Conservation (phyloP, 1,139 yeast species). For the Magnusiomyces sp. region DNA sequence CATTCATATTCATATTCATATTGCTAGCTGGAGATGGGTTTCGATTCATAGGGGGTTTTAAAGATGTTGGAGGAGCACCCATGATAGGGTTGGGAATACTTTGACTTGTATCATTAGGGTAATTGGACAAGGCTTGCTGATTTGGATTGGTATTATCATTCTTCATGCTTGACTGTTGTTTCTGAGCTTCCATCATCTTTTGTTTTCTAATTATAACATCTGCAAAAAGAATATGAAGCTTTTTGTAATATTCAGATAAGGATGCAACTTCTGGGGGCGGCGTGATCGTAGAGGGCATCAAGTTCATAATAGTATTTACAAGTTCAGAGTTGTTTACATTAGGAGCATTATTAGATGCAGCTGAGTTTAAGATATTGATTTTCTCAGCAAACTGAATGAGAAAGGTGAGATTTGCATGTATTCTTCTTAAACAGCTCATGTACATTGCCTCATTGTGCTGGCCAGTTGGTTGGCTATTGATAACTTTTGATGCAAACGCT, state of each 20-base stretch:
- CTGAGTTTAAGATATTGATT: not conserved
- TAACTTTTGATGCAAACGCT: not conserved
- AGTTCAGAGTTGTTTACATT: not conserved
- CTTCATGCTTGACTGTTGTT: too few species aligned
- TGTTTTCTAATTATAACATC: too few species aligned
- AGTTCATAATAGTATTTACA: slow-evolving; percentile 5
- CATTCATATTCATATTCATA: too few species aligned
- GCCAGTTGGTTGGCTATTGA: not conserved
- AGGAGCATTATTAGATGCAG: not conserved
- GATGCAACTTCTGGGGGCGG: slow-evolving; percentile 26
- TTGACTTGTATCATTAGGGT: too few species aligned
- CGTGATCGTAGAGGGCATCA: slow-evolving; percentile 14
- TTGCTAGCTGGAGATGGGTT: too few species aligned
- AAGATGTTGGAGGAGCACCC: too few species aligned
- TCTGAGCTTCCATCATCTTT: too few species aligned
- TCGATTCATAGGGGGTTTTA: too few species aligned
- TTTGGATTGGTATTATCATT: too few species aligned
- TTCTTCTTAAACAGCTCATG: slow-evolving; percentile 25
- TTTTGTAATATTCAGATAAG: slow-evolving; percentile 23
- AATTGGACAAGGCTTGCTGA: too few species aligned
- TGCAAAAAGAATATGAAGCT: slow-evolving; percentile 26
- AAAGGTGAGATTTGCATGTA: slow-evolving; percentile 30
- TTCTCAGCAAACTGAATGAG: too few species aligned
- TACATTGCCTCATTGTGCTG: slow-evolving; percentile 17
- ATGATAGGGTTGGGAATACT: too few species aligned